Evolutionary conservation across 768 basidiomycete genomes (phyloP).

Genomic region (Leccinum variicolor): DNA sequence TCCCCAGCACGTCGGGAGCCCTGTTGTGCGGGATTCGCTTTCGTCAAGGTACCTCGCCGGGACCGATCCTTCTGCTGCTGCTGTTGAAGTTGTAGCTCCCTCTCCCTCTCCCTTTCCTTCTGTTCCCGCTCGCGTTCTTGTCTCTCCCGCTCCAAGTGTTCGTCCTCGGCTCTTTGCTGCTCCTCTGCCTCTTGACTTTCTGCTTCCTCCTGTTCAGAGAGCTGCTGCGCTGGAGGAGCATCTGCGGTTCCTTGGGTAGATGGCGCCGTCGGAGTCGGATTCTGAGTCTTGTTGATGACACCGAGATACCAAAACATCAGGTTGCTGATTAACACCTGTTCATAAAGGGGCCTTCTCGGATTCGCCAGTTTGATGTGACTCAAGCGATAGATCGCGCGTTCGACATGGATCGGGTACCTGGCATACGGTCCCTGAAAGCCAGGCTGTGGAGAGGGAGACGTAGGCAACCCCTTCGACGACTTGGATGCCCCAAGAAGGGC

Average conservation of each 20-base stretch:
- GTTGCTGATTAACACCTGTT: conserved; percentile 92
- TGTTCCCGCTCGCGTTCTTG: conserved; percentile 56
- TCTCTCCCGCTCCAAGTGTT: conserved; percentile 49
- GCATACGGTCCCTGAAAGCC: conserved; percentile 47
- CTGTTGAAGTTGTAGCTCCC: conserved; percentile 33
- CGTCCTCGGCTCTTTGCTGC: conserved; percentile 39
- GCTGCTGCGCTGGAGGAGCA: conserved; percentile 25
- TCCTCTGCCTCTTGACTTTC: conserved; percentile 42
- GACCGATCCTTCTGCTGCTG: conserved; percentile 39
- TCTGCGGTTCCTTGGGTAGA: conserved; percentile 29
- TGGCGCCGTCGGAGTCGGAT: conserved; percentile 35
- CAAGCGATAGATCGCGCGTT: conserved; percentile 94
- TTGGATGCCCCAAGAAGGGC: conserved; percentile 84
- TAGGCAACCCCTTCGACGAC: conserved; percentile 62
- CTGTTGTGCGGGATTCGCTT: conserved; percentile 47
- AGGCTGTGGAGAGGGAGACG: conserved; percentile 56
- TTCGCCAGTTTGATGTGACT: conserved; percentile 99
- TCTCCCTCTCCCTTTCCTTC: conserved; percentile 23
- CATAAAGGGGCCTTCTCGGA: conserved; percentile 92
- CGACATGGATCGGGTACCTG: conserved; percentile 97
- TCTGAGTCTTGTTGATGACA: conserved; percentile 90
- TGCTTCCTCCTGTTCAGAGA: conserved; percentile 33
- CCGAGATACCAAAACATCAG: conserved; percentile 99
- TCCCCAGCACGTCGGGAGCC: conserved; percentile 68
- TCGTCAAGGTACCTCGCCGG: conserved; percentile 61